Evolutionary conservation across 2,329 filamentous ascomycete species (phyloP).

Genomic region (Cytospora paraplurivora): DNA sequence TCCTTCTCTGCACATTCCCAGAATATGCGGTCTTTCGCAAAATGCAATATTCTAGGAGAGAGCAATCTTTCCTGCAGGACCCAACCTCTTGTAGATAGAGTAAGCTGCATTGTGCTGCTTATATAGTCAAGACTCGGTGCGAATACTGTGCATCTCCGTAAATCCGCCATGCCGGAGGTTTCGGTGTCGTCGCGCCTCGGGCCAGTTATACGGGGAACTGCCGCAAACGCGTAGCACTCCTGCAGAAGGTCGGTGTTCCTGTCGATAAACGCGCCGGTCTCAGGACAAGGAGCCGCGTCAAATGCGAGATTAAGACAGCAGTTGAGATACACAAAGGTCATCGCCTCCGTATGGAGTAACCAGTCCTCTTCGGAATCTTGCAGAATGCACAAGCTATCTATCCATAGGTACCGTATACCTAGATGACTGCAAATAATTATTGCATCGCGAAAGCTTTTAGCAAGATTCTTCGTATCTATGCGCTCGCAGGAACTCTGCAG

Average conservation of each 20-base stretch:
- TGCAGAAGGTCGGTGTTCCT: constrained; percentile 11
- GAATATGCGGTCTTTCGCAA: not conserved
- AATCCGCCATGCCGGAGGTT: too few relatives aligned
- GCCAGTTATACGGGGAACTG: not conserved
- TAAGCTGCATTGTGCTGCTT: not conserved
- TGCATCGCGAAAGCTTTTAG: constrained; percentile 10
- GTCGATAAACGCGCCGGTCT: not conserved
- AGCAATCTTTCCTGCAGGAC: constrained; percentile 16
- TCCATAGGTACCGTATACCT: constrained; percentile 6
- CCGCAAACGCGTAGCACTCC: constrained; percentile 3
- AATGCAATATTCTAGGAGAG: constrained; percentile 9
- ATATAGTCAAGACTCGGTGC: not conserved
- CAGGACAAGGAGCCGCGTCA: not conserved
- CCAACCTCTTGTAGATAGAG: constrained; percentile 9
- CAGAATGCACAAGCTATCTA: constrained; percentile 9
- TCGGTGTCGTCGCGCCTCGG: not conserved
- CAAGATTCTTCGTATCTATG: not conserved
- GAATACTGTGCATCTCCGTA: not conserved
- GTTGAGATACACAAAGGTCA: constrained; percentile 1
- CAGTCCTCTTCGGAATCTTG: constrained; percentile 13
- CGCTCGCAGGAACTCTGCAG: not conserved
- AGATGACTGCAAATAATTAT: not conserved
- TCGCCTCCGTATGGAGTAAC: constrained; percentile 7
- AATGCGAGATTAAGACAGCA: constrained; percentile 11
- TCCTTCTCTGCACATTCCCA: not conserved